These are phyloP conservation scores for Cnidoscolus chayamansa DNA, from an alignment of 441 rosid species.

Conservation along the genomic window DNA sequence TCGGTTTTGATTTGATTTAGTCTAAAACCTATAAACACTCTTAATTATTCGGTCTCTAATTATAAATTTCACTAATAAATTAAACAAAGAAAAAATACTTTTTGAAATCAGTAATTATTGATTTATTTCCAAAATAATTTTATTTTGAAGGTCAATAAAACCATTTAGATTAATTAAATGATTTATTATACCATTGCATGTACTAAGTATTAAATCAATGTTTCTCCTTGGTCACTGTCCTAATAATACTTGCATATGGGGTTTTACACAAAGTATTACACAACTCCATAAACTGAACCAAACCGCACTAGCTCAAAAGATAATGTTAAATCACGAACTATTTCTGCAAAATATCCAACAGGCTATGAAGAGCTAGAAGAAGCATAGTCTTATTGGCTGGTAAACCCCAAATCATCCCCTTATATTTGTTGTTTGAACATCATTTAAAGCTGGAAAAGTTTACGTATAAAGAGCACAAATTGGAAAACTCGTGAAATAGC, in stretches of 20 bases:
- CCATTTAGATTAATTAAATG: too few species aligned
- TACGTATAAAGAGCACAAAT: background rate
- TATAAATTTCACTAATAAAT: too few species aligned
- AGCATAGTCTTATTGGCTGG: background rate
- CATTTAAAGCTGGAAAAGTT: background rate
- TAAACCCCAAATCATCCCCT: background rate
- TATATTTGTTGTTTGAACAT: background rate
- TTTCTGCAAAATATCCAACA: constrained; percentile 10
- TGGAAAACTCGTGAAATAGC: constrained; percentile 25
- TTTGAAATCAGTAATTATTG: too few species aligned
- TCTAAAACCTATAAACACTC: too few species aligned
- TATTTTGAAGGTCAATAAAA: too few species aligned
- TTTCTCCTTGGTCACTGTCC: background rate
- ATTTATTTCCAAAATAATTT: too few species aligned
- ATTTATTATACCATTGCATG: too few species aligned
- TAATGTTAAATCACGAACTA: background rate
- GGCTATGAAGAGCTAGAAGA: background rate
- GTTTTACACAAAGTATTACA: too few species aligned
- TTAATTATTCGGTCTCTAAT: too few species aligned
- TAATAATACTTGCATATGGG: background rate
- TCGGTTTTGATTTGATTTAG: too few species aligned
- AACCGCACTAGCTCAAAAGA: background rate
- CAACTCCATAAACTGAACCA: background rate
- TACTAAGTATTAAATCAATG: too few species aligned
- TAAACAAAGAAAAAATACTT: too few species aligned